Conservation (phyloP, 1,284 basidiomycete genomes). For the Papiliotrema nemorosa region DNA sequence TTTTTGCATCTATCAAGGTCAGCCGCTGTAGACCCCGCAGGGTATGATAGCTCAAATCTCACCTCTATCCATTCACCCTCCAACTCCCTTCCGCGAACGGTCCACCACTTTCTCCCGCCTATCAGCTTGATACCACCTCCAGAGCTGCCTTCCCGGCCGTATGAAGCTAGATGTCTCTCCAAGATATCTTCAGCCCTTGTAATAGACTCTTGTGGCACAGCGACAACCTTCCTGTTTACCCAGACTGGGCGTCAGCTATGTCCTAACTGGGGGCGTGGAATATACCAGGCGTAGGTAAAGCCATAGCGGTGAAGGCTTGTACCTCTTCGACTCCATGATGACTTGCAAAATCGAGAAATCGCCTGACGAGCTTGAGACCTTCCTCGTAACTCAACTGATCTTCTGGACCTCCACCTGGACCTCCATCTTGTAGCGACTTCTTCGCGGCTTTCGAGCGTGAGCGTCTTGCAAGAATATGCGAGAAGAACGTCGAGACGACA, state of each 20-base stretch:
- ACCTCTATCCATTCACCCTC: constrained; percentile 82
- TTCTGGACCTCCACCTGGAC: constrained; percentile 38
- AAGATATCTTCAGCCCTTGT: constrained; percentile 42
- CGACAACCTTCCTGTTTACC: constrained; percentile 43
- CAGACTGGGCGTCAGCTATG: constrained; percentile 22
- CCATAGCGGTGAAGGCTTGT: constrained; percentile 49
- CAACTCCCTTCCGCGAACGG: constrained; percentile 68
- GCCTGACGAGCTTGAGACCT: constrained; percentile 39
- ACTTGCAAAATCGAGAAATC: constrained; percentile 43
- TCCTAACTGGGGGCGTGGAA: background rate
- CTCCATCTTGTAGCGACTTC: constrained; percentile 23
- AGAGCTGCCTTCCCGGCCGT: constrained; percentile 30
- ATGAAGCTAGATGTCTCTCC: constrained; percentile 38
- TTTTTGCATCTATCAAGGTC: constrained; percentile 53
- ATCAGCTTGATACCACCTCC: constrained; percentile 50
- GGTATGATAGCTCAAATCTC: constrained; percentile 8
- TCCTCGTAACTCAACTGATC: constrained; percentile 45
- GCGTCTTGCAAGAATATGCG: constrained; percentile 29
- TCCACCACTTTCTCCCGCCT: constrained; percentile 94
- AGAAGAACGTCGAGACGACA: constrained; percentile 44
- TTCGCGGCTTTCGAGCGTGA: constrained; percentile 18
- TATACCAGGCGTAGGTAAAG: constrained; percentile 42
- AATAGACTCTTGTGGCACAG: constrained; percentile 42
- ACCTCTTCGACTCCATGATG: constrained; percentile 48
- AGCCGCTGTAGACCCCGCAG: constrained; percentile 1